These are phyloP conservation scores for Aureobasidium sp. DNA, from an alignment of 2,329 filamentous ascomycete genomes.

Conservation along the genomic window DNA sequence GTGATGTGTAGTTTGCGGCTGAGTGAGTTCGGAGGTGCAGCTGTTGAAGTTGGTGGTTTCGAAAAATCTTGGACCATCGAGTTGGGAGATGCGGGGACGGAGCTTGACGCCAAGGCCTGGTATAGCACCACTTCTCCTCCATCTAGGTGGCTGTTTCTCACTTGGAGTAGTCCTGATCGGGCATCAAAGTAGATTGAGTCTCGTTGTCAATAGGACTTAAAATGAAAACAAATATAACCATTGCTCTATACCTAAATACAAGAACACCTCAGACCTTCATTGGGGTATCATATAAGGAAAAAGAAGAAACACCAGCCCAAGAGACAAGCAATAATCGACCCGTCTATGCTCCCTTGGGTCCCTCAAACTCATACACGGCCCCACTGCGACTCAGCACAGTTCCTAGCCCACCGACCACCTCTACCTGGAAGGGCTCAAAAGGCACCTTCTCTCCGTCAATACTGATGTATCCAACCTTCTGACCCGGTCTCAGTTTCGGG, in stretches of 20 bases:
- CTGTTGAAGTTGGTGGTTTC: no score
- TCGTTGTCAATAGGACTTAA: no score
- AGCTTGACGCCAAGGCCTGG: neutral
- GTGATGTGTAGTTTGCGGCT: neutral
- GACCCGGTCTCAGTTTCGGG: constrained; percentile 45
- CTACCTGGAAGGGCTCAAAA: constrained; percentile 85
- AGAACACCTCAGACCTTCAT: no score
- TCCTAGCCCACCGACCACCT: constrained; percentile 75
- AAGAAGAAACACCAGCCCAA: neutral
- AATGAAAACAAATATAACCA: neutral
- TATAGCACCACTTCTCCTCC: no score
- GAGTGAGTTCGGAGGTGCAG: no score
- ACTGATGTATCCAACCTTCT: constrained; percentile 75
- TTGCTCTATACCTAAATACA: neutral
- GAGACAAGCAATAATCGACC: neutral
- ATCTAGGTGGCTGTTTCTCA: no score
- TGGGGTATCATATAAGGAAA: constrained; percentile 1
- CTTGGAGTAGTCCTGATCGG: no score
- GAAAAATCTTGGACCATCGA: no score
- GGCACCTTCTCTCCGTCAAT: constrained; percentile 86
- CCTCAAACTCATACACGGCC: constrained; percentile 59
- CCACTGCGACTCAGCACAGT: constrained; percentile 74
- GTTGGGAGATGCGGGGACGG: neutral
- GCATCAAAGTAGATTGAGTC: no score
- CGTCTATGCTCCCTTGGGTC: constrained; percentile 14